Evolutionary conservation across 2,329 filamentous ascomycete genomes (phyloP).

Genomic region (Tolypocladium paradoxum): DNA sequence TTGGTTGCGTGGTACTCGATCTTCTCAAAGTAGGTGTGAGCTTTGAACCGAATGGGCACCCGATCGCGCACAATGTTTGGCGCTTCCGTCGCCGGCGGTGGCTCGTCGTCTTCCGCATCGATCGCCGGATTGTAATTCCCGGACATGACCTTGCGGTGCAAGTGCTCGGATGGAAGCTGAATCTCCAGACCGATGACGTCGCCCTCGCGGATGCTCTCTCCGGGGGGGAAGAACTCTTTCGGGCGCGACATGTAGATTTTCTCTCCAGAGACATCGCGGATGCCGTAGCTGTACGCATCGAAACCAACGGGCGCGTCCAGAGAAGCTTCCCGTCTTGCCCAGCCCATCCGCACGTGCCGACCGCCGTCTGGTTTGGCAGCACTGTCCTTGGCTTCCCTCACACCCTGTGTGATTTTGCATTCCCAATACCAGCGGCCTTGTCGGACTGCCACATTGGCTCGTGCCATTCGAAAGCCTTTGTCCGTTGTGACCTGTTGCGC

Average conservation of each 20-base stretch:
- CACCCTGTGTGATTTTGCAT: slow-evolving; percentile 75
- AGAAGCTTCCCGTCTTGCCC: slow-evolving; percentile 69
- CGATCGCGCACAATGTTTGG: slow-evolving; percentile 88
- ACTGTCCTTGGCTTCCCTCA: slow-evolving; percentile 29
- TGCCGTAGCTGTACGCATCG: slow-evolving; percentile 86
- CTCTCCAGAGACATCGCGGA: slow-evolving; percentile 82
- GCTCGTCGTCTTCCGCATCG: slow-evolving; percentile 53
- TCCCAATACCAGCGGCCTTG: slow-evolving; percentile 94
- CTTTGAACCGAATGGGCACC: slow-evolving; percentile 88
- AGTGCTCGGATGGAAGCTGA: slow-evolving; percentile 69
- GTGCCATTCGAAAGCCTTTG: slow-evolving; percentile 84
- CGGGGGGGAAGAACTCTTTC: slow-evolving; percentile 75
- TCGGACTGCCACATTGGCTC: slow-evolving; percentile 80
- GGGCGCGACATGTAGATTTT: slow-evolving; percentile 89
- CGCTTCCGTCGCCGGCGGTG: slow-evolving; percentile 42
- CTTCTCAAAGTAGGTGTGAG: slow-evolving; percentile 87
- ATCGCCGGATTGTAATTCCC: slow-evolving; percentile 81
- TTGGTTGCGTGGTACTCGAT: slow-evolving; percentile 82
- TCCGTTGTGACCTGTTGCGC: slow-evolving; percentile 75
- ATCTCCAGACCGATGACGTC: slow-evolving; percentile 94
- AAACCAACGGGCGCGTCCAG: slow-evolving; percentile 78
- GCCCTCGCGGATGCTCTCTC: slow-evolving; percentile 72
- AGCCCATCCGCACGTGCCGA: slow-evolving; percentile 73
- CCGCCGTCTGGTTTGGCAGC: slow-evolving; percentile 36
- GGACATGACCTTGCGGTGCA: slow-evolving; percentile 81